Evolutionary conservation across 2,329 filamentous ascomycete species (phyloP).

Genomic region (Cryphonectria naterciae): DNA sequence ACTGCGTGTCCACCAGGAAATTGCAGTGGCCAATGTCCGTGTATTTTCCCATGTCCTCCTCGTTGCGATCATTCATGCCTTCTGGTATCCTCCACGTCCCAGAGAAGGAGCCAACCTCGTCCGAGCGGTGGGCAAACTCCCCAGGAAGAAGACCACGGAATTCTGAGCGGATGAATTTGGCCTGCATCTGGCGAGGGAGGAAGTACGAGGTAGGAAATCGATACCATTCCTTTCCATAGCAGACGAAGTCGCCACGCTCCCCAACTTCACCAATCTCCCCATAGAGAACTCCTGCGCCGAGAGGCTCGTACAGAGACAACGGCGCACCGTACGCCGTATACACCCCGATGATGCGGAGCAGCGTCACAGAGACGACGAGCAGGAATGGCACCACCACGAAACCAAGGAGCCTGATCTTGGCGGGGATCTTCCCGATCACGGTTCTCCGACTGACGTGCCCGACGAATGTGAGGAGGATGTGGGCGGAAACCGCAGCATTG

Average conservation of each 20-base stretch:
- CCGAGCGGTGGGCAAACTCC: conserved; percentile 78
- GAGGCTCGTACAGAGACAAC: conserved; percentile 67
- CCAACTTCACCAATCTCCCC: conserved; percentile 51
- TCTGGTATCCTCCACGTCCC: conserved; percentile 82
- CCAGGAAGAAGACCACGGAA: conserved; percentile 89
- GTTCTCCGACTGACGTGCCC: conserved; percentile 71
- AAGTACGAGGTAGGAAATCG: conserved; percentile 94
- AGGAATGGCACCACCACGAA: conserved; percentile 65
- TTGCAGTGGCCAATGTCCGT: conserved; percentile 74
- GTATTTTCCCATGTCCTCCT: conserved; percentile 87
- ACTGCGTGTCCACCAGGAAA: conserved; percentile 87
- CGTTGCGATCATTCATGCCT: conserved; percentile 91
- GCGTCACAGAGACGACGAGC: conserved; percentile 16
- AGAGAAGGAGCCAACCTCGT: conserved; percentile 72
- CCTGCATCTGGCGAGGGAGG: conserved; percentile 78
- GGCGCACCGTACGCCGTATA: conserved; percentile 85
- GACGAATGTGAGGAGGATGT: conserved; percentile 76
- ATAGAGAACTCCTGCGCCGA: conserved; percentile 59
- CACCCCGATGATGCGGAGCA: conserved; percentile 69
- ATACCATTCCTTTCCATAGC: conserved; percentile 97
- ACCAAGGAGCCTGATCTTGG: conserved; percentile 70
- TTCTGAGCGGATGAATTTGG: conserved; percentile 89
- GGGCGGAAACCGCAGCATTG: conserved; percentile 83
- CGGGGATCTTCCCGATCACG: conserved; percentile 72
- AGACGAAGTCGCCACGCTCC: conserved; percentile 70